Percentiles rank a stretch among this genome's conserved stretches.
phyloP scores from a whole-genome alignment of 352 stramenopile genomes.

The Thraustochytrium sp. region DNA sequence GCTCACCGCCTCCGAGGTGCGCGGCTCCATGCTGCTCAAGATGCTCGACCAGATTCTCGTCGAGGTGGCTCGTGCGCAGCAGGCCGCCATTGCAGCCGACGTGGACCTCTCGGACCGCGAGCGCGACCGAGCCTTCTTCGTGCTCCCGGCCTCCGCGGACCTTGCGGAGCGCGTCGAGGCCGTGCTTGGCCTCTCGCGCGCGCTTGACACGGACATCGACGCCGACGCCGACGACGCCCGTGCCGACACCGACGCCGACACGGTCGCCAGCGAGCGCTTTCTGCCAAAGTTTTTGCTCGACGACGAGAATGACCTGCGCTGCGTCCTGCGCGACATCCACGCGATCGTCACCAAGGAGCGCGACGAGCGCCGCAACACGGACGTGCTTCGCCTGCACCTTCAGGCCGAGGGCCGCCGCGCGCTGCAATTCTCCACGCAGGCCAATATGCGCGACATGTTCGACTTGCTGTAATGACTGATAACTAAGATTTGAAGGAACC shows the following conservation, averaged over 20 bases:
- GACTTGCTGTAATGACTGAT: neutral
- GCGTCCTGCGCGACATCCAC: neutral
- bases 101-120: neutral
- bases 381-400: neutral
- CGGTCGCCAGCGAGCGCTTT: neutral
- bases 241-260: neutral
- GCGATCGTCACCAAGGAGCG: neutral
- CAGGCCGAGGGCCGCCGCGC: neutral
- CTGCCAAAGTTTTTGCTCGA: neutral
- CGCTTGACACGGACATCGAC: neutral
- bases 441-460: constrained; percentile 31
- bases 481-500: too few species aligned
- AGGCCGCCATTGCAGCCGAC: neutral
- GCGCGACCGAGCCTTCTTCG: neutral
- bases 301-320: neutral
- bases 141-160: neutral
- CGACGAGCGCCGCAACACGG: neutral
- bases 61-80: neutral
- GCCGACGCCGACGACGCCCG: neutral
- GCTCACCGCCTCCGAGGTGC: neutral
- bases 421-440: neutral
- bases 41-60: constrained; percentile 2
- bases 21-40: constrained; percentile 10
- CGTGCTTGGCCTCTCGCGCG: neutral
- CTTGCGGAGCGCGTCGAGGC: neutral